Conservation (phyloP, 2,329 filamentous ascomycete genomes). For the Cladosporium velox region DNA sequence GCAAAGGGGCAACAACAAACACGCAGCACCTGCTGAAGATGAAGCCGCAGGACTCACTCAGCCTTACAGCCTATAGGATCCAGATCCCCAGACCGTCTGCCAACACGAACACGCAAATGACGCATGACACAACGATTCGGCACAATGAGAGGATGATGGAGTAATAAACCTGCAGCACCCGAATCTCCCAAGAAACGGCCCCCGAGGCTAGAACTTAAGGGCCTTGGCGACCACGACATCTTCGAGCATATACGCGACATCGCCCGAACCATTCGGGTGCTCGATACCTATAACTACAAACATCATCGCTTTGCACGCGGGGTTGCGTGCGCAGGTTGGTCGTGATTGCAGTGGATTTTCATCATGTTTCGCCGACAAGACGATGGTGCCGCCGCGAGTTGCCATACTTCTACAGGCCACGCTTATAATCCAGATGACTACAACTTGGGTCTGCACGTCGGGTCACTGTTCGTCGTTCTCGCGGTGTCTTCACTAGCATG, state of each 20-base stretch:
- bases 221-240: constrained; percentile 19
- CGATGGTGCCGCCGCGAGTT: constrained; percentile 5
- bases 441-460: constrained; percentile 56
- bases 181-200: constrained; percentile 2
- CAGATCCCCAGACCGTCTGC: background rate
- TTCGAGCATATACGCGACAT: constrained; percentile 12
- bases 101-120: constrained; percentile 7
- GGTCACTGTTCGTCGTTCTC: constrained; percentile 57
- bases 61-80: constrained; percentile 12
- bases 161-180: constrained; percentile 17
- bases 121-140: constrained; percentile 6
- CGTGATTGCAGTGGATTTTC: background rate
- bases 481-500: constrained; percentile 57
- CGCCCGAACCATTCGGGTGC: constrained; percentile 20
- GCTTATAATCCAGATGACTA: constrained; percentile 40
- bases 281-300: constrained; percentile 1
- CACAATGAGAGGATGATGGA: constrained; percentile 5
- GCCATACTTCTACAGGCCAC: constrained; percentile 10
- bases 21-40: background rate
- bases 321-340: background rate
- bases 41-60: constrained; percentile 12
- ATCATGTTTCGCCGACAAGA: constrained; percentile 19
- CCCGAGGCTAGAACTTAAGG: constrained; percentile 12
- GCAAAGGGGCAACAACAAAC: background rate
- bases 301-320: constrained; percentile 1